Percentiles rank a stretch among this genome's conserved stretches.
Conservation (phyloP, 2,329 filamentous ascomycete species). For the Phyllosticta ampelicida region DNA sequence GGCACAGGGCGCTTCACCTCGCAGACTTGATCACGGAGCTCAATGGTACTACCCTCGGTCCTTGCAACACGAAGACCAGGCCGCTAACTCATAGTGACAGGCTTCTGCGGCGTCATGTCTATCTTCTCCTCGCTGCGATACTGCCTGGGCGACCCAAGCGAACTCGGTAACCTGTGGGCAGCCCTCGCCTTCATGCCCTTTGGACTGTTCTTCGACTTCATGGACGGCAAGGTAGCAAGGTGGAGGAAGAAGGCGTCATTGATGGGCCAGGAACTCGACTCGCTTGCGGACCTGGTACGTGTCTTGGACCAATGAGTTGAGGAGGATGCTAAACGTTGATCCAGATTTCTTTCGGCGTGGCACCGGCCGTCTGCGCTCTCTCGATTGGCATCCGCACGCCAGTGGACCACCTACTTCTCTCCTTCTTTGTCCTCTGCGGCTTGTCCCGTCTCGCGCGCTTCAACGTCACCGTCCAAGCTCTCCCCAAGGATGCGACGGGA, state of each 20-base stretch:
- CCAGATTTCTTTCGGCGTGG: slow-evolving; percentile 89
- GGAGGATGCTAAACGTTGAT: background rate
- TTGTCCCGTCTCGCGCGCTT: slow-evolving; percentile 89
- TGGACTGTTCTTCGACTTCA: slow-evolving; percentile 93
- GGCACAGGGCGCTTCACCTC: slow-evolving; percentile 51
- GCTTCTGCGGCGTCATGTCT: slow-evolving; percentile 87
- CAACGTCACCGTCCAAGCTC: slow-evolving; percentile 83
- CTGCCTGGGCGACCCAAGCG: slow-evolving; percentile 56
- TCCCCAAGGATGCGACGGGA: slow-evolving; percentile 84
- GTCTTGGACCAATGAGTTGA: background rate
- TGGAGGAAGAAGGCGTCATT: slow-evolving; percentile 96
- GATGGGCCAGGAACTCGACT: slow-evolving; percentile 97
- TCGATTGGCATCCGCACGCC: slow-evolving; percentile 76
- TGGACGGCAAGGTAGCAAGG: slow-evolving; percentile 91
- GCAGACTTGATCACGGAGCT: slow-evolving; percentile 76
- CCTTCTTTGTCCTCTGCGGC: slow-evolving; percentile 89
- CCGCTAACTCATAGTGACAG: slow-evolving; percentile 27
- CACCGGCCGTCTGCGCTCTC: slow-evolving; percentile 80
- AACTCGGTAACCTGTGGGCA: slow-evolving; percentile 62
- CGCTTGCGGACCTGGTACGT: slow-evolving; percentile 81
- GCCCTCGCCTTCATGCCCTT: slow-evolving; percentile 84
- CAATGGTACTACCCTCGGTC: slow-evolving; percentile 43
- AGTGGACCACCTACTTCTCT: slow-evolving; percentile 68
- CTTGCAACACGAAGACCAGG: background rate
- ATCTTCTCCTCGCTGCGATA: slow-evolving; percentile 92